Percentiles rank a stretch among this genome's conserved stretches.
phyloP scores from a whole-genome alignment of 2,329 filamentous ascomycete genomes.

The Metarhizium anisopliae region DNA sequence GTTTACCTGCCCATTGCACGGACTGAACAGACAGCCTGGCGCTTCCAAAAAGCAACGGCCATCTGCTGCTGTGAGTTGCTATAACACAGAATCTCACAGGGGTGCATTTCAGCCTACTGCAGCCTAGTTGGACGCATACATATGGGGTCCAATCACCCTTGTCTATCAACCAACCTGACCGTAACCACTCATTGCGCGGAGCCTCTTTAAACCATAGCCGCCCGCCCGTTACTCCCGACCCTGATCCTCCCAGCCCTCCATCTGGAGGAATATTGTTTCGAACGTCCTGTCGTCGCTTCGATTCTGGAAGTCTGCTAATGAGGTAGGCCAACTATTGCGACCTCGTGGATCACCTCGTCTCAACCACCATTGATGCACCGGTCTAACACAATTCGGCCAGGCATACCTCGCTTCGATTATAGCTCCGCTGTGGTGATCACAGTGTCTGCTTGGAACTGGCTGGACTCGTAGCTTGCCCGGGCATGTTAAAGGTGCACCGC shows the following conservation, averaged over 20 bases:
- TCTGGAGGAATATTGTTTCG: constrained; percentile 9
- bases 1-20: neutral
- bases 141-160: constrained; percentile 2
- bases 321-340: constrained; percentile 12
- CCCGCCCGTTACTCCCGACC: constrained; percentile 16
- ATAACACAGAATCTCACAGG: neutral
- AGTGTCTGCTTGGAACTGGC: neutral
- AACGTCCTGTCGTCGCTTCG: constrained; percentile 9
- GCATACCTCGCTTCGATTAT: constrained; percentile 3
- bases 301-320: constrained; percentile 15
- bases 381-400: constrained; percentile 1
- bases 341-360: constrained; percentile 10
- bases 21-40: neutral
- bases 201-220: constrained; percentile 22
- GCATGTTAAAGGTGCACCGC: constrained; percentile 8
- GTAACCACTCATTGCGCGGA: constrained; percentile 14
- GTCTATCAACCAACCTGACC: constrained; percentile 7
- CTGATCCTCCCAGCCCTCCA: constrained; percentile 8
- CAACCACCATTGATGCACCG: constrained; percentile 1
- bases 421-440: neutral
- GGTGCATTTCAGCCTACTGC: constrained; percentile 6
- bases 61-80: neutral
- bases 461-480: neutral
- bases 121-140: constrained; percentile 2
- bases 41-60: constrained; percentile 3